A percentile compares a stretch with the other conserved stretches of the same genome.
Conservation (phyloP, 805 yeast species). For the Ogataea haglerorum region DNA sequence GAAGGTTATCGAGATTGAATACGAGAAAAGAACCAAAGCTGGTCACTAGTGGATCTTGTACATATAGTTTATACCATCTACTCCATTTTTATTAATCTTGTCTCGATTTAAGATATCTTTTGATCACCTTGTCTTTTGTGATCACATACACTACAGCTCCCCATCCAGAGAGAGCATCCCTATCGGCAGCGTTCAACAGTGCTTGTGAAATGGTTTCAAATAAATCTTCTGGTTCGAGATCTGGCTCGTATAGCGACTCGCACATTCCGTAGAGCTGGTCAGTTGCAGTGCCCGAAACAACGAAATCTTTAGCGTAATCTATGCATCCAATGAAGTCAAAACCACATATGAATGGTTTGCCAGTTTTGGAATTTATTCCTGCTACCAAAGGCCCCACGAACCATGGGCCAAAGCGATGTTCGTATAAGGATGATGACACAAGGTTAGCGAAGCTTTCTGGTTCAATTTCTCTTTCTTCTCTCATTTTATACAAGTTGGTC, state of each 20-base stretch:
- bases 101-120: conserved; percentile 85
- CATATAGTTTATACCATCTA: conserved; percentile 1
- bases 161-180: conserved; percentile 98
- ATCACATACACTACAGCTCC: conserved; percentile 93
- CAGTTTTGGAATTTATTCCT: conserved; percentile 80
- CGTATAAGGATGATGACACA: conserved; percentile 85
- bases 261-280: conserved; percentile 99
- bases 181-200: conserved; percentile 87
- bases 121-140: conserved; percentile 86
- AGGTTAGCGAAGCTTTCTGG: conserved; percentile 92
- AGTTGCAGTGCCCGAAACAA: conserved; percentile 94
- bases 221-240: conserved; percentile 89
- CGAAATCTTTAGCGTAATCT: conserved; percentile 90
- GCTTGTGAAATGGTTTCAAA: conserved; percentile 96
- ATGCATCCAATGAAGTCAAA: conserved; percentile 97
- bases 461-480: conserved; percentile 89
- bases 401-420: conserved; percentile 92
- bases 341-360: conserved; percentile 88
- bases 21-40: conserved; percentile 16
- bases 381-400: conserved; percentile 97
- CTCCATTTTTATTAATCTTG: conserved; percentile 62
- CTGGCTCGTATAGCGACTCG: conserved; percentile 91
- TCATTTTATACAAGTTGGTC: conserved; percentile 82
- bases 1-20: conserved; percentile 57
- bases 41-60: not conserved